Conservation (phyloP, 1,284 basidiomycete species). For the Leccinum glutinopallens region DNA sequence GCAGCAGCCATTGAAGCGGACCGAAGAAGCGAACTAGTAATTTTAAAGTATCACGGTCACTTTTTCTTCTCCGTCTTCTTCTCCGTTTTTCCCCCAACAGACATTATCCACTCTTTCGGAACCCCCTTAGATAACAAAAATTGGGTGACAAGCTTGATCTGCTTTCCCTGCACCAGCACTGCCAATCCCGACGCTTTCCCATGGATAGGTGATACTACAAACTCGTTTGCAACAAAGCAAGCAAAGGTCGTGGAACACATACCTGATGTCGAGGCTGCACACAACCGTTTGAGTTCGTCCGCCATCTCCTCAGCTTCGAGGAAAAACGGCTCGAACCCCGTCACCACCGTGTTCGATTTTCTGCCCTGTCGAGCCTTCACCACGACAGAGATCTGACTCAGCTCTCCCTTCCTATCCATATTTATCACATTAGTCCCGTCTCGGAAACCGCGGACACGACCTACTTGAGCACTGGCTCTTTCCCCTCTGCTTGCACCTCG, state of each 20-base stretch:
- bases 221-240: neutral
- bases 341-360: conserved; percentile 76
- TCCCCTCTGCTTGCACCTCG: conserved; percentile 53
- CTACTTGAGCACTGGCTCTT: conserved; percentile 57
- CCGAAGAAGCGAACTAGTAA: neutral
- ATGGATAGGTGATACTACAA: conserved; percentile 54
- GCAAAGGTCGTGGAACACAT: conserved; percentile 13
- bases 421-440: conserved; percentile 5
- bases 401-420: conserved; percentile 66
- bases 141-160: conserved; percentile 65
- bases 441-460: conserved; percentile 22
- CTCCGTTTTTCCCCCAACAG: conserved; percentile 27
- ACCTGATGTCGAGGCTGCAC: conserved; percentile 81
- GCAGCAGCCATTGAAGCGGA: conserved; percentile 6
- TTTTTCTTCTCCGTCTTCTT: conserved; percentile 13
- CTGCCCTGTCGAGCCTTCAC: conserved; percentile 76
- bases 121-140: conserved; percentile 66
- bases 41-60: neutral
- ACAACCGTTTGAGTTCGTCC: conserved; percentile 75
- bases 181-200: conserved; percentile 62
- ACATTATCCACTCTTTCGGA: conserved; percentile 78
- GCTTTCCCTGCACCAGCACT: conserved; percentile 83
- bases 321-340: conserved; percentile 77
- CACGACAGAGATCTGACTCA: conserved; percentile 68
- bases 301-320: conserved; percentile 72